Conservation (phyloP, 2,329 filamentous ascomycete species). For the Plenodomus tracheiphilus region DNA sequence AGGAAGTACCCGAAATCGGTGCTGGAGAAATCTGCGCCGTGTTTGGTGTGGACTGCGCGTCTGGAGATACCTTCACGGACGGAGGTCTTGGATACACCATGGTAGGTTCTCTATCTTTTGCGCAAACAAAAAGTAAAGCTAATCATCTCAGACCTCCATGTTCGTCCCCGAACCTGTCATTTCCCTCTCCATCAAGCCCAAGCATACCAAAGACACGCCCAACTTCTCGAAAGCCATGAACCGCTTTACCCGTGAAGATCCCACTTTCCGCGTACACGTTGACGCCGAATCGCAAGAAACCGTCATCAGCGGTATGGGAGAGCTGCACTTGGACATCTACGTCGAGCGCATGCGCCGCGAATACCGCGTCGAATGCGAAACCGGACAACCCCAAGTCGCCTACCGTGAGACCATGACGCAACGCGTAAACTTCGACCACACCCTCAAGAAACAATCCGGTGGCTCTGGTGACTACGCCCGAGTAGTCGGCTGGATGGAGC, state of each 20-base stretch:
- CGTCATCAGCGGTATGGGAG: conserved; percentile 98
- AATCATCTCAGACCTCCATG: conserved; percentile 70
- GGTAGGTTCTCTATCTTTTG: conserved; percentile 44
- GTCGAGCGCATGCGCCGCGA: conserved; percentile 95
- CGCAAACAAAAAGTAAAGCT: conserved; percentile 6
- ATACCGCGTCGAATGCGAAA: conserved; percentile 93
- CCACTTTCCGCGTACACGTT: conserved; percentile 93
- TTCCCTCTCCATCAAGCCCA: conserved; percentile 95
- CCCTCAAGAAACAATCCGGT: conserved; percentile 93
- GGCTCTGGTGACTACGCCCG: conserved; percentile 95
- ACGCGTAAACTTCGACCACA: conserved; percentile 83
- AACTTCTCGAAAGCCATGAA: conserved; percentile 99
- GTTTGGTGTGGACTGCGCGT: conserved; percentile 96
- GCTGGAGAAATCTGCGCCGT: conserved; percentile 98
- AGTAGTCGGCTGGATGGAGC: conserved; percentile 90
- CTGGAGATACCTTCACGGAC: conserved; percentile 97
- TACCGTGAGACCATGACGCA: conserved; percentile 92
- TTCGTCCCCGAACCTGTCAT: conserved; percentile 97
- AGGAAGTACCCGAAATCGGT: conserved; percentile 88
- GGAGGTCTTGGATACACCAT: conserved; percentile 90
- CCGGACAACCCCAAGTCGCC: conserved; percentile 94
- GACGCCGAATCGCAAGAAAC: conserved; percentile 93
- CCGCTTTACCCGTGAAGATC: conserved; percentile 96
- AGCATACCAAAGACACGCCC: conserved; percentile 85
- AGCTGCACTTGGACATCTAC: conserved; percentile 95